Conservation (phyloP, 176 grass and related monocot genomes). For the Avena sativa region DNA sequence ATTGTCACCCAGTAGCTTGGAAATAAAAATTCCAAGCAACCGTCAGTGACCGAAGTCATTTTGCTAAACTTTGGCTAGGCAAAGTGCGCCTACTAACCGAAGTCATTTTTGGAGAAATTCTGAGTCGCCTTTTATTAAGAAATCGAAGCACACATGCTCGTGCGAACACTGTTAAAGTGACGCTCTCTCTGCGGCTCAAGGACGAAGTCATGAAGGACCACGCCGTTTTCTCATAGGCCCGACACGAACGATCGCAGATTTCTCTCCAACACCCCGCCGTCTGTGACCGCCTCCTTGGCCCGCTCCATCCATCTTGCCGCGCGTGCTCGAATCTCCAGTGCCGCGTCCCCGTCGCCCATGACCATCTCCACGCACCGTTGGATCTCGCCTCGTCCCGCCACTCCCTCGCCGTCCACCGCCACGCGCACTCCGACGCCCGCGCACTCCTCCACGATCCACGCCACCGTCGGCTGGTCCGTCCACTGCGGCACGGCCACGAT, state of each 20-base stretch:
- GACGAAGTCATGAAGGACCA: neutral
- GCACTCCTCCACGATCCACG: constrained; percentile 19
- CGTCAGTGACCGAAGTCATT: too few relatives aligned
- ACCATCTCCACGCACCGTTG: constrained; percentile 6
- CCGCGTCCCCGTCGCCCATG: neutral
- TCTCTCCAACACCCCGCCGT: neutral
- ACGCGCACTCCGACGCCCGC: constrained; percentile 27
- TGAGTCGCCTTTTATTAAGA: too few relatives aligned
- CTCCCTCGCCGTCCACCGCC: neutral
- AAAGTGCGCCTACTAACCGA: too few relatives aligned
- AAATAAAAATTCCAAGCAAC: too few relatives aligned
- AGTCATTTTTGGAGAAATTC: too few relatives aligned
- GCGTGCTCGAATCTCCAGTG: neutral
- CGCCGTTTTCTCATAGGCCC: neutral
- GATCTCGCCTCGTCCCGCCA: constrained; percentile 26
- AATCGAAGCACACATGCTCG: too few relatives aligned
- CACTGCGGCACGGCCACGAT: neutral
- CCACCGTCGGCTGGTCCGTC: constrained; percentile 14
- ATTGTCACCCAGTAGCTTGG: too few relatives aligned
- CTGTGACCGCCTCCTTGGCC: neutral
- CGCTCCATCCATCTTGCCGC: constrained; percentile 8
- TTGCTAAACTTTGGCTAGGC: too few relatives aligned
- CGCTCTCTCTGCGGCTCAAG: too few relatives aligned
- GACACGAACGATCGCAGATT: constrained; percentile 15
- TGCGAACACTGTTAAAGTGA: too few relatives aligned